Conservation (phyloP, 1,284 basidiomycete genomes). For the Heliocybe sulcata region DNA sequence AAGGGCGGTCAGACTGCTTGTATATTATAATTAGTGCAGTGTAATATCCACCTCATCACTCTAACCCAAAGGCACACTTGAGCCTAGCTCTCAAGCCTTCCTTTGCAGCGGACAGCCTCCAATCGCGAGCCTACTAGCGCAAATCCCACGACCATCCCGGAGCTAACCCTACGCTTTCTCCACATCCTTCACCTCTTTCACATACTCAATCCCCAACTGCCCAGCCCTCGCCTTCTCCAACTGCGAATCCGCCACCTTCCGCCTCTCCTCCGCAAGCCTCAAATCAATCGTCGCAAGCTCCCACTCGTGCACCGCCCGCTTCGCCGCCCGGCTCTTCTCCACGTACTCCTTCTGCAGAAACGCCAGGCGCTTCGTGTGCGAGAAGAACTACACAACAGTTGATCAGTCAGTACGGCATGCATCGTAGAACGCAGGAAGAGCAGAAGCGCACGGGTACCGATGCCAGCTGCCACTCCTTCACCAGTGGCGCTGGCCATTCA, state of each 20-base stretch:
- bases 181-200: not conserved
- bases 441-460: not conserved
- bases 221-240: slow-evolving; percentile 55
- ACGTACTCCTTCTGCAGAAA: not conserved
- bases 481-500: no score
- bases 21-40: not conserved
- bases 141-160: no score
- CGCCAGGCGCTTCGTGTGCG: not conserved
- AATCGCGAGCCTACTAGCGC: no score
- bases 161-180: no score
- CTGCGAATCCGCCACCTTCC: slow-evolving; percentile 46
- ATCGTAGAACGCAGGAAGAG: not conserved
- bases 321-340: slow-evolving; percentile 15
- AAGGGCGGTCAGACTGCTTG: not conserved
- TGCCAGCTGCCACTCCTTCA: no score
- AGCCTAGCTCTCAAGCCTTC: no score
- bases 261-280: slow-evolving; percentile 45
- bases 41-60: not conserved
- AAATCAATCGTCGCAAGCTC: slow-evolving; percentile 53
- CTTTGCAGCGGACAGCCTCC: no score
- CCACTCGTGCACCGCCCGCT: slow-evolving; percentile 51
- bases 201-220: slow-evolving; percentile 45
- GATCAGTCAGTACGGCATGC: not conserved
- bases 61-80: no score
- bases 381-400: not conserved